Evolutionary conservation across 2,329 filamentous ascomycete species (phyloP).

Genomic region (Apiospora arundinis): DNA sequence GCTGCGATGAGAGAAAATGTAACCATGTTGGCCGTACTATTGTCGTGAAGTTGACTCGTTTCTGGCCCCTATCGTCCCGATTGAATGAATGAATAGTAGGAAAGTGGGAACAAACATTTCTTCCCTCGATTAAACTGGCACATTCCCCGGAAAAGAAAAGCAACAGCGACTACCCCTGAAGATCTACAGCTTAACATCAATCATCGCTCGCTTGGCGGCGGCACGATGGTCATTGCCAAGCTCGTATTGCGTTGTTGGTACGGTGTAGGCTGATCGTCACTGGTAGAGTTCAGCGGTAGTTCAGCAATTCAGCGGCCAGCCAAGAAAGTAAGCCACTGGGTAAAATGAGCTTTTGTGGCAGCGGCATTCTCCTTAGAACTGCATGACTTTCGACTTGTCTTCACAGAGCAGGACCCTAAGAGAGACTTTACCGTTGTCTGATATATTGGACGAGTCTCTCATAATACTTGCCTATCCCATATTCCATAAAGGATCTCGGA

Average conservation of each 20-base stretch:
- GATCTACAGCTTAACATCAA: neutral
- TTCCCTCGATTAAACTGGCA: neutral
- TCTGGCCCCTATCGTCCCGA: neutral
- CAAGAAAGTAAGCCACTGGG: neutral
- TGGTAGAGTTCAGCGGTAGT: neutral
- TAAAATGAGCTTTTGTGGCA: neutral
- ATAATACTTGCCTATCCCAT: too few species aligned
- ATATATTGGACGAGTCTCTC: neutral
- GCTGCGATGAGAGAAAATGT: neutral
- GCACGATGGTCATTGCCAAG: neutral
- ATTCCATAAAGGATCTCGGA: neutral
- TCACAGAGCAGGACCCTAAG: neutral
- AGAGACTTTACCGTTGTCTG: neutral
- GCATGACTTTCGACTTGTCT: neutral
- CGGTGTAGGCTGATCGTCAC: neutral
- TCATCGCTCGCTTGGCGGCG: conserved; percentile 1
- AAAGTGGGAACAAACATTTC: neutral
- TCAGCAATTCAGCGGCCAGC: neutral
- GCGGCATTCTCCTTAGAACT: neutral
- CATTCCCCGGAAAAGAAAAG: neutral
- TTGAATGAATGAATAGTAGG: neutral
- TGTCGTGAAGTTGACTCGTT: neutral
- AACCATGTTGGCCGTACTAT: neutral
- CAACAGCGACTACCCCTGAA: neutral
- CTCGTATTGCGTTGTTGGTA: neutral